Evolutionary conservation across 176 grass and related monocot genomes (phyloP).

Genomic region (Musa beccarii): DNA sequence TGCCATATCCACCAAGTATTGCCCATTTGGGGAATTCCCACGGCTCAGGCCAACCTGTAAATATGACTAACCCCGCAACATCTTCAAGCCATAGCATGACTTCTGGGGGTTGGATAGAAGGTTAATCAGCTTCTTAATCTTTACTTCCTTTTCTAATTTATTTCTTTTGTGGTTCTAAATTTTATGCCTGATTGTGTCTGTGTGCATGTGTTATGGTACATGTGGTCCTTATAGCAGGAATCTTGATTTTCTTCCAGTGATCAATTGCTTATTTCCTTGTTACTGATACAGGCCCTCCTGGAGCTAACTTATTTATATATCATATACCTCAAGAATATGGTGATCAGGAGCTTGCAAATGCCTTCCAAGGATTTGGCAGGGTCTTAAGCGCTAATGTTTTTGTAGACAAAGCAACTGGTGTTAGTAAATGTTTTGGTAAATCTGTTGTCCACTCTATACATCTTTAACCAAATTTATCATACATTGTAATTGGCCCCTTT

Average conservation of each 20-base stretch:
- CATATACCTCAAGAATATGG: conserved; percentile 79
- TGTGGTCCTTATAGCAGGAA: not conserved
- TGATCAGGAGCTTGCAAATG: conserved; percentile 73
- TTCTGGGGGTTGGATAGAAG: conserved; percentile 44
- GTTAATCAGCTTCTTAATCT: conserved; percentile 25
- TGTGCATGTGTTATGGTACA: not conserved
- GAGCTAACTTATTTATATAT: conserved; percentile 87
- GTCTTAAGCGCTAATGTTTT: conserved; percentile 96
- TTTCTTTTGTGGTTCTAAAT: not conserved
- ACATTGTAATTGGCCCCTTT: not conserved
- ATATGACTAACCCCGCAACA: conserved; percentile 23
- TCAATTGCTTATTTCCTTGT: not conserved
- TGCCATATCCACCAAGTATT: conserved; percentile 45
- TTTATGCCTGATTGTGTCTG: not conserved
- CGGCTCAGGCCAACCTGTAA: conserved; percentile 36
- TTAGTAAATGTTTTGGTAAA: conserved; percentile 98
- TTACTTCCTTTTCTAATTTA: not conserved
- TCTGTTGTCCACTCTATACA: not conserved
- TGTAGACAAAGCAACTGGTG: conserved; percentile 90
- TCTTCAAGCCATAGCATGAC: conserved; percentile 41
- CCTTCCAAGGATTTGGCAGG: conserved; percentile 83
- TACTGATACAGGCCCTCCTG: conserved; percentile 57
- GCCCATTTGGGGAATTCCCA: conserved; percentile 49
- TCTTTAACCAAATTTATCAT: not conserved
- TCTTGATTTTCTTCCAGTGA: not conserved